Percentiles rank a stretch among this genome's conserved stretches.
phyloP scores from a whole-genome alignment of 179 eudicot species.

The Spergularia azorica region DNA sequence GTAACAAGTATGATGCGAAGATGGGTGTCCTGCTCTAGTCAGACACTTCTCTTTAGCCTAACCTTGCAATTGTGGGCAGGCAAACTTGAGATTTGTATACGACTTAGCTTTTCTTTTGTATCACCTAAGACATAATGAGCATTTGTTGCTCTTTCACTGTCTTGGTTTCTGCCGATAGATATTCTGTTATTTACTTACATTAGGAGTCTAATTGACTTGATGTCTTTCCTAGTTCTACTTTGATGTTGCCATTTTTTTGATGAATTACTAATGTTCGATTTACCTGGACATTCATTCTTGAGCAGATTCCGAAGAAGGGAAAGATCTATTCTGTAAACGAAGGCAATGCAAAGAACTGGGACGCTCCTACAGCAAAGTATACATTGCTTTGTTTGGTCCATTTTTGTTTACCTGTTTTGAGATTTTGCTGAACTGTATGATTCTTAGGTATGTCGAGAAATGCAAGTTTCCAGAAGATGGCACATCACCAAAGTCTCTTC shows the following conservation, averaged over 20 bases:
- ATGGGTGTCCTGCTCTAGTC: background rate
- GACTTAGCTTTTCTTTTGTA: too few species aligned
- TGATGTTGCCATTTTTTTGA: too few species aligned
- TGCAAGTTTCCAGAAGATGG: slow-evolving; percentile 94
- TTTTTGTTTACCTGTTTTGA: background rate
- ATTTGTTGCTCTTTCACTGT: too few species aligned
- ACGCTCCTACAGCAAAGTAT: slow-evolving; percentile 77
- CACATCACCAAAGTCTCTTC: slow-evolving; percentile 77
- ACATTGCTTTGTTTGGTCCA: slow-evolving; percentile 4
- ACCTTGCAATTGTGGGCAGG: too few species aligned
- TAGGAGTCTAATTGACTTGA: too few species aligned
- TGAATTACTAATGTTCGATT: background rate
- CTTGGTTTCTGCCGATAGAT: too few species aligned
- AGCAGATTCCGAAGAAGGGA: slow-evolving; percentile 83
- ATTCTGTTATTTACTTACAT: too few species aligned
- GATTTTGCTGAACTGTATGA: slow-evolving; percentile 6
- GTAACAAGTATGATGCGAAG: background rate
- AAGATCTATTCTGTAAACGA: slow-evolving; percentile 88
- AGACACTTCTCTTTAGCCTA: background rate
- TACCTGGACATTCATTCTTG: slow-evolving; percentile 9
- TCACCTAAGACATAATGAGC: too few species aligned
- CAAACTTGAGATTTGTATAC: too few species aligned
- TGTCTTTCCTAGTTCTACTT: too few species aligned
- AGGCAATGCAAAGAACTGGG: slow-evolving; percentile 98
- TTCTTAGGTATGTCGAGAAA: slow-evolving; percentile 74